Evolutionary conservation across 148 eudicot species (phyloP), one percentile per base, ranked within the genome.

Genomic region (Agrostemma githago): DNA sequence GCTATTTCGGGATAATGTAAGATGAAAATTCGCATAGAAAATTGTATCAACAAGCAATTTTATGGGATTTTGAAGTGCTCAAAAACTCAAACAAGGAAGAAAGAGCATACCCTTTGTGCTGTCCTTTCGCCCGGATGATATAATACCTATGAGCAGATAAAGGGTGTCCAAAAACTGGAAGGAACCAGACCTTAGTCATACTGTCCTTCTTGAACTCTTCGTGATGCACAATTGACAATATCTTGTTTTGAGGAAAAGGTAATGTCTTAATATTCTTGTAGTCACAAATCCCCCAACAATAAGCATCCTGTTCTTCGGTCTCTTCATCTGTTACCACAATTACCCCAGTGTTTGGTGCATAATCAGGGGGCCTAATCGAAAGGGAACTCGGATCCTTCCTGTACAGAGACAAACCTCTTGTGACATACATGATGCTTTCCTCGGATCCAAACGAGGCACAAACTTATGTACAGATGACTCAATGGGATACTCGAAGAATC

Each of bases 191-290:
- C 76, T 84, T 88, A 15, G 87, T 88, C 15, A 76, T 80, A 79
- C 75, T 81, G 3, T 72, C 42, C 72, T 78, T 42, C 72, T 76
- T 61, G 75, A 71, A 70, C 61, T 79, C 83, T 3, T 89, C 83
- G 1, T 81, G 40, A 78, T 92, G 89, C 64, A 85, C 85, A 40
- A 92, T 76, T 26, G 88, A 82, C 84, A 92, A 38, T 54, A 89
- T 82, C 82, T 78, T 83, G 85, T 88, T 90, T 37, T 88, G 90
- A 74, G 97, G 97, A 74, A 92, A 88, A 0, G 97, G 97, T 15
- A 92, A 79, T 74, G 75, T 56, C 40, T 73, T 83, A 67, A 92
- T 66, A 59, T 65, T 85, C 86, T 82, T 87, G 57, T 79, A 82
- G 72, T 85, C 83, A 76, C 85, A 84, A 3, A 80, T 62, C n/a